Conservation (phyloP, 2,329 filamentous ascomycete species). For the Gaeumannomyces tritici region DNA sequence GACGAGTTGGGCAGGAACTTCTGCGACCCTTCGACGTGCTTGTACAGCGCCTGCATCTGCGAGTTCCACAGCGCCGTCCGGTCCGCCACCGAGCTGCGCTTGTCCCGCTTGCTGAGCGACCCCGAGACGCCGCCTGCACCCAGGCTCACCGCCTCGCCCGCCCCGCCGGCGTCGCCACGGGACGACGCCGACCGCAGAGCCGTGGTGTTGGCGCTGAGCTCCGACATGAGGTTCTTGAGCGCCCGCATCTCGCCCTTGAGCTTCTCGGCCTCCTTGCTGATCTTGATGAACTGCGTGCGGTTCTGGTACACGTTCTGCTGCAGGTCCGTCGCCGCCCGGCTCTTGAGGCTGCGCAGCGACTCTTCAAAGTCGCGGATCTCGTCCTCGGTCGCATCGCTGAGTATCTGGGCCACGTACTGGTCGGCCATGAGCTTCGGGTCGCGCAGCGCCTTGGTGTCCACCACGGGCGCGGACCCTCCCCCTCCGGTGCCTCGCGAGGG, state of each 20-base stretch:
- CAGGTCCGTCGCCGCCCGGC: constrained; percentile 69
- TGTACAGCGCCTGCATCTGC: constrained; percentile 78
- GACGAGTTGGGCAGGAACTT: constrained; percentile 88
- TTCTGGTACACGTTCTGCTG: constrained; percentile 97
- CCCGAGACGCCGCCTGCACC: constrained; percentile 39
- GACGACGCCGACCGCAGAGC: constrained; percentile 52
- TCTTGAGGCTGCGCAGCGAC: constrained; percentile 66
- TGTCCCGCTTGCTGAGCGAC: constrained; percentile 60
- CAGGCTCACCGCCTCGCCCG: constrained; percentile 31
- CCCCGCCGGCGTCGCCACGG: constrained; percentile 11
- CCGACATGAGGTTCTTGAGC: constrained; percentile 81
- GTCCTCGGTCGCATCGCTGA: constrained; percentile 78
- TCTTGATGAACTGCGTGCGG: constrained; percentile 96
- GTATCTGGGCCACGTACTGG: constrained; percentile 63
- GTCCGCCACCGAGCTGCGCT: constrained; percentile 78
- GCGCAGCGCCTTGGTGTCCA: constrained; percentile 69
- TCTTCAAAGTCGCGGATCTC: constrained; percentile 78
- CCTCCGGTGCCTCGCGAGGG: constrained; percentile 40
- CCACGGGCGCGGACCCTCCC: constrained; percentile 33
- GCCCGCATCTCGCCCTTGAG: constrained; percentile 93
- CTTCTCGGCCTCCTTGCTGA: constrained; percentile 97
- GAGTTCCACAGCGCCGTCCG: constrained; percentile 58
- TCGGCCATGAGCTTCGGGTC: constrained; percentile 74
- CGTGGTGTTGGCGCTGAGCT: constrained; percentile 71
- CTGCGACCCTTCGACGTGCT: constrained; percentile 93